These are phyloP conservation scores for Microdochium paspali DNA, from an alignment of 2,329 filamentous ascomycete genomes.

Conservation along the genomic window DNA sequence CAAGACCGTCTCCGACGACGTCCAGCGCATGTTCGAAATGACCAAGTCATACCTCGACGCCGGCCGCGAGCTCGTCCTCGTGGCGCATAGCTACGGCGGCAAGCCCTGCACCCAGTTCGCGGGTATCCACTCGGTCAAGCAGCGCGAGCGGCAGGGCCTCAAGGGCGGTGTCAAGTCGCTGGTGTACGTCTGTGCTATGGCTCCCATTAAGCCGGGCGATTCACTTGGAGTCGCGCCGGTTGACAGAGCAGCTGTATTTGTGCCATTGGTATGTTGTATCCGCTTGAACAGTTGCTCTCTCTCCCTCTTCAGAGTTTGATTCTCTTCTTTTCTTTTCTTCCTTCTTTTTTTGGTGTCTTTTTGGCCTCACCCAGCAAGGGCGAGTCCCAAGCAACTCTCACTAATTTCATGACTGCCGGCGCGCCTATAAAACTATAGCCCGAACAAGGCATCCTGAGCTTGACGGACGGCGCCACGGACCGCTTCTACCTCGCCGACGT, in stretches of 20 bases:
- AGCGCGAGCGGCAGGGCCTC: conserved; percentile 10
- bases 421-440: too few species aligned
- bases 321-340: too few species aligned
- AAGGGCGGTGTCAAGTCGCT: conserved; percentile 17
- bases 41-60: conserved; percentile 10
- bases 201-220: conserved; percentile 10
- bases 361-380: too few species aligned
- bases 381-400: too few species aligned
- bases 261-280: too few species aligned
- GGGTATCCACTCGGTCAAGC: too few species aligned
- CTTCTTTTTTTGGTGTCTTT: too few species aligned
- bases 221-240: too few species aligned
- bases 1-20: conserved; percentile 13
- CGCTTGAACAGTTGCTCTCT: too few species aligned
- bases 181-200: conserved; percentile 16
- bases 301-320: too few species aligned
- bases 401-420: too few species aligned
- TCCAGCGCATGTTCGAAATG: conserved; percentile 7
- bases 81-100: conserved; percentile 14
- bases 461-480: neutral
- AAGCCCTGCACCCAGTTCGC: conserved; percentile 16
- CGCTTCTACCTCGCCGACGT: neutral
- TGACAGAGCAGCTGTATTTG: too few species aligned
- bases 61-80: conserved; percentile 11
- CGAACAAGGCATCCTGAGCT: neutral